These are phyloP conservation scores for Ophidiomyces ophidiicola DNA, from an alignment of 2,329 filamentous ascomycete genomes.

Conservation along the genomic window DNA sequence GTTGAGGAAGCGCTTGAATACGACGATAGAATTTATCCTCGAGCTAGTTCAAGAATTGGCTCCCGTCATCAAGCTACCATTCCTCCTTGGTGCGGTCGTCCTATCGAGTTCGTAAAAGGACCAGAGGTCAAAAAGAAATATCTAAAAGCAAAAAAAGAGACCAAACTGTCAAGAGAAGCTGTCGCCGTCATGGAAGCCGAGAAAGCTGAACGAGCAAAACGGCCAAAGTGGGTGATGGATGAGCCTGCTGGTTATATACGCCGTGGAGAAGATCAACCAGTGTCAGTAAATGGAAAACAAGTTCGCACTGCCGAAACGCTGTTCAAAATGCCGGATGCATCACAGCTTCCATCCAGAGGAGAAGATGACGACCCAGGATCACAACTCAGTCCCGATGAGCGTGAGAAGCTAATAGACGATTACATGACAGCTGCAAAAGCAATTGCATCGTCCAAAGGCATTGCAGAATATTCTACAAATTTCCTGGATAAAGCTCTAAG, in stretches of 20 bases:
- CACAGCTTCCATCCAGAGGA: conserved; percentile 37
- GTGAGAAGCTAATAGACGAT: conserved; percentile 53
- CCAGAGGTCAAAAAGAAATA: conserved; percentile 71
- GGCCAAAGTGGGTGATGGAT: conserved; percentile 88
- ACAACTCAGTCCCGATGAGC: conserved; percentile 27
- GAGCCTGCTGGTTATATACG: conserved; percentile 74
- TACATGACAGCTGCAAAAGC: conserved; percentile 62
- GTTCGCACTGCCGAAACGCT: conserved; percentile 61
- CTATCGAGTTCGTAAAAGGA: conserved; percentile 83
- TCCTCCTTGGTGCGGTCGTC: conserved; percentile 68
- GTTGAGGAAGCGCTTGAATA: conserved; percentile 93
- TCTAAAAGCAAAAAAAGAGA: conserved; percentile 58
- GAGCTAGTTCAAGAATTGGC: conserved; percentile 83
- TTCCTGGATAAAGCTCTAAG: conserved; percentile 72
- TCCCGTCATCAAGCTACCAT: conserved; percentile 85
- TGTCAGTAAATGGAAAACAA: conserved; percentile 52
- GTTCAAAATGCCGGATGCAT: conserved; percentile 60
- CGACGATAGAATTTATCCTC: conserved; percentile 92
- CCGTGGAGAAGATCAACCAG: conserved; percentile 65
- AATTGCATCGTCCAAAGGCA: conserved; percentile 53
- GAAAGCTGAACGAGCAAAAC: conserved; percentile 62
- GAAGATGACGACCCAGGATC: conserved; percentile 30
- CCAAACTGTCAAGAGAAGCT: conserved; percentile 67
- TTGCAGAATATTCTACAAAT: conserved; percentile 69
- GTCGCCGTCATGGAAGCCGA: conserved; percentile 70